phyloP scores from a whole-genome alignment of 352 stramenopile species.

The Globisporangium uncinulatum region DNA sequence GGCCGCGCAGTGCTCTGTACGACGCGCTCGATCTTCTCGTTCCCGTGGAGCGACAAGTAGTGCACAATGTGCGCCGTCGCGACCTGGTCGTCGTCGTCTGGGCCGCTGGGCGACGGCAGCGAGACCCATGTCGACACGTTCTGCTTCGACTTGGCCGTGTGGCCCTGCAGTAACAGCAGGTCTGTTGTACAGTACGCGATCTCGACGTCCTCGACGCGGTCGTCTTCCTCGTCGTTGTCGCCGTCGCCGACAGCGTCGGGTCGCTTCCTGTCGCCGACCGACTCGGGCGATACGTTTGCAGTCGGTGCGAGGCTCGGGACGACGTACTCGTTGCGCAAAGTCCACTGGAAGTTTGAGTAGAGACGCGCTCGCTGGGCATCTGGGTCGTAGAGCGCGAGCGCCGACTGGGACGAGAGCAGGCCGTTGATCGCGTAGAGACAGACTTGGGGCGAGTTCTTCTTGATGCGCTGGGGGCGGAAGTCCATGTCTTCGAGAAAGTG shows the following conservation, averaged over 20 bases:
- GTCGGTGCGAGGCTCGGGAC: constrained; percentile 43
- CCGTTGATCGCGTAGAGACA: constrained; percentile 76
- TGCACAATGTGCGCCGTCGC: constrained; percentile 75
- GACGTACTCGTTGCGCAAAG: constrained; percentile 55
- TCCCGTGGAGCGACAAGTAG: constrained; percentile 64
- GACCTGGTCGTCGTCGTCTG: constrained; percentile 31
- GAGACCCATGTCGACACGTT: constrained; percentile 77
- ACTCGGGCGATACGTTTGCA: neutral
- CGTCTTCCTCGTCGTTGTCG: neutral
- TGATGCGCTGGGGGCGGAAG: constrained; percentile 81
- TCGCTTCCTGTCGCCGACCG: constrained; percentile 3
- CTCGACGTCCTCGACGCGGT: constrained; percentile 43
- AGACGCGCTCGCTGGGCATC: constrained; percentile 40
- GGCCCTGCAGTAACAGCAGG: constrained; percentile 75
- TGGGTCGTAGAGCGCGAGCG: constrained; percentile 64
- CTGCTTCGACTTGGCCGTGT: constrained; percentile 20
- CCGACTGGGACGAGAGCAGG: constrained; percentile 60
- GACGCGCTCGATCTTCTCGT: constrained; percentile 68
- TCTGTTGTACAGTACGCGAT: constrained; percentile 79
- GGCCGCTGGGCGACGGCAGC: constrained; percentile 56
- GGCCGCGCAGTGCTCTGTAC: constrained; percentile 50
- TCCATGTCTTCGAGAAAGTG: constrained; percentile 83
- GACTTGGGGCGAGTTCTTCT: constrained; percentile 60
- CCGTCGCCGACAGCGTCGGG: neutral
- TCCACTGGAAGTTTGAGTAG: constrained; percentile 83